Conservation (phyloP, 106 monocot species). For the Phalaenopsis aphrodite region DNA sequence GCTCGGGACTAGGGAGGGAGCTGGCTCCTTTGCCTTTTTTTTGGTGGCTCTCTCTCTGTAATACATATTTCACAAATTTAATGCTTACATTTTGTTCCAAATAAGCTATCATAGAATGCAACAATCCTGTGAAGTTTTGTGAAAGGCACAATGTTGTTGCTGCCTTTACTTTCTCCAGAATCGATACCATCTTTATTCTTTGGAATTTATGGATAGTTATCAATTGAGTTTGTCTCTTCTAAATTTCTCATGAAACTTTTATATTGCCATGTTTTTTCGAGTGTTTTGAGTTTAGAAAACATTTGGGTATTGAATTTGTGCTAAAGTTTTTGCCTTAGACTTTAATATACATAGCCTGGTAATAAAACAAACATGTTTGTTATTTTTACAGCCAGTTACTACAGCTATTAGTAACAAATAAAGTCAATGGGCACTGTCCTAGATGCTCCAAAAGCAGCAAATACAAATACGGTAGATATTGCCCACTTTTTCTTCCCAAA, state of each 20-base stretch:
- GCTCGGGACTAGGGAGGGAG: too few species aligned
- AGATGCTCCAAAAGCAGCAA: not conserved
- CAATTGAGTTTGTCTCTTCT: not conserved
- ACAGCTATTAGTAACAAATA: not conserved
- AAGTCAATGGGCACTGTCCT: not conserved
- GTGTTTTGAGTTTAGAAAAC: too few species aligned
- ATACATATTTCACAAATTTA: too few species aligned
- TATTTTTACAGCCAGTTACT: not conserved
- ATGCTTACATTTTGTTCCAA: not conserved
- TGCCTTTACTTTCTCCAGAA: not conserved
- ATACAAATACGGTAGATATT: not conserved
- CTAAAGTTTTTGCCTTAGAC: not conserved
- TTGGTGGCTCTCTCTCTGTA: too few species aligned
- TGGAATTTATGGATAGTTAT: too few species aligned
- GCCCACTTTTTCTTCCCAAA: not conserved
- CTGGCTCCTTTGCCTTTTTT: too few species aligned
- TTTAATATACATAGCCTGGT: not conserved
- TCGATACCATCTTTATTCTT: not conserved
- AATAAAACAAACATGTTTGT: not conserved
- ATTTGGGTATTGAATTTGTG: not conserved
- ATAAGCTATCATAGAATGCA: not conserved
- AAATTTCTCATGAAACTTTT: not conserved
- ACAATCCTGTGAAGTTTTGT: not conserved
- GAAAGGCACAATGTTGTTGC: not conserved
- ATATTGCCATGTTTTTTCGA: too few species aligned